These are phyloP conservation scores for Boletus insuetus DNA, from an alignment of 768 basidiomycete genomes.

Conservation along the genomic window DNA sequence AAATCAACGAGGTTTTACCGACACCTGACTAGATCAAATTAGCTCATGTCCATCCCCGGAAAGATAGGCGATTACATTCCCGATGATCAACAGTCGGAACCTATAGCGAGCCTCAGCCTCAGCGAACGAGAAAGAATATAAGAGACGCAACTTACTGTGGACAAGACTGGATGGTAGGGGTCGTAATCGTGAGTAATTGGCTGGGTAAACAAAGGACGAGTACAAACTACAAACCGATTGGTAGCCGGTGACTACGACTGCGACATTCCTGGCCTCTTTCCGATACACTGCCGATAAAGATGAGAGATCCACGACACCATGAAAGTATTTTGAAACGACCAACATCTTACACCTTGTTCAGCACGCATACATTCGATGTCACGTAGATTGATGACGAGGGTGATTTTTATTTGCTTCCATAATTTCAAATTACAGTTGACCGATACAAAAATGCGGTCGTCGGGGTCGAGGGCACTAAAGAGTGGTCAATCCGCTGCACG, in stretches of 20 bases:
- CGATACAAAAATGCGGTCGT: background rate
- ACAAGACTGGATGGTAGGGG: no score
- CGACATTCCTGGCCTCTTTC: slow-evolving; percentile 1
- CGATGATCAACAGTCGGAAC: slow-evolving; percentile 14
- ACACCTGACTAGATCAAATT: slow-evolving; percentile 12
- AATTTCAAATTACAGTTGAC: no score
- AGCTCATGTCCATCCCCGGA: background rate
- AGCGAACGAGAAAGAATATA: no score
- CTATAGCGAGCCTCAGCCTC: no score
- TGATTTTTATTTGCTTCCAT: no score
- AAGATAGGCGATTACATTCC: slow-evolving; percentile 4
- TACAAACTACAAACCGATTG: no score
- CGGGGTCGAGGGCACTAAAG: background rate
- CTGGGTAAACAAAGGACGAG: no score
- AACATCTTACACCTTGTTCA: background rate
- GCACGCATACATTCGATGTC: background rate
- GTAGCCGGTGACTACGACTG: slow-evolving; percentile 14
- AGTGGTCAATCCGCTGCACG: no score
- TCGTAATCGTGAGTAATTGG: no score
- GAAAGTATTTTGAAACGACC: no score
- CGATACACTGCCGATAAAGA: slow-evolving; percentile 4
- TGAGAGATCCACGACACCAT: background rate
- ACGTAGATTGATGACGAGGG: background rate
- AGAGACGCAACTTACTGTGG: no score
- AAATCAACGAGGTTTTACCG: slow-evolving; percentile 13